These are phyloP conservation scores for Lentinula guzmanii DNA, from an alignment of 768 basidiomycete genomes.

Conservation along the genomic window DNA sequence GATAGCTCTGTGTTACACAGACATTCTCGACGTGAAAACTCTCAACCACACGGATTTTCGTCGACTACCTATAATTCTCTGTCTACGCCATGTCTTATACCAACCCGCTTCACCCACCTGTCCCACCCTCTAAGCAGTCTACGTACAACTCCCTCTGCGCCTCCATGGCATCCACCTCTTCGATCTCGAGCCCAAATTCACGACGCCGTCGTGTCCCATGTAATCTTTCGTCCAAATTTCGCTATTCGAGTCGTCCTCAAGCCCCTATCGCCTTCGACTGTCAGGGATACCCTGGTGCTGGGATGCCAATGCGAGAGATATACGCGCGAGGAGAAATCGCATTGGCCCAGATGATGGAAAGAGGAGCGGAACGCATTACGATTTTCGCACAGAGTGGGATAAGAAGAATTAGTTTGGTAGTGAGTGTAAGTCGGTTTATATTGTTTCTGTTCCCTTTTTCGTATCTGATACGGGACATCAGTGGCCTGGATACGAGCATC, in stretches of 20 bases:
- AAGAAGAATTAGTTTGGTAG: background rate
- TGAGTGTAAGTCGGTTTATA: background rate
- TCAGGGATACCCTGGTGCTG: background rate
- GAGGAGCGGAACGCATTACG: background rate
- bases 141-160: background rate
- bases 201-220: background rate
- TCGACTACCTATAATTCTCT: background rate
- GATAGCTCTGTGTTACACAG: background rate
- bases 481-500: conserved; percentile 1
- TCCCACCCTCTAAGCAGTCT: background rate
- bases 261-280: background rate
- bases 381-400: background rate
- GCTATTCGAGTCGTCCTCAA: background rate
- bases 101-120: background rate
- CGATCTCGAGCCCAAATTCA: background rate
- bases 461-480: background rate
- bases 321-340: background rate
- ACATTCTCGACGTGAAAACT: background rate
- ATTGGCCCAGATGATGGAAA: background rate
- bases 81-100: background rate
- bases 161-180: background rate
- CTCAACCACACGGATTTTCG: background rate
- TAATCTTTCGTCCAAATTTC: background rate
- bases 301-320: background rate
- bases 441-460: background rate